Base-by-base conservation (phyloP, 306 rosid genomes). In the Vachellia pachyceras region DNA sequence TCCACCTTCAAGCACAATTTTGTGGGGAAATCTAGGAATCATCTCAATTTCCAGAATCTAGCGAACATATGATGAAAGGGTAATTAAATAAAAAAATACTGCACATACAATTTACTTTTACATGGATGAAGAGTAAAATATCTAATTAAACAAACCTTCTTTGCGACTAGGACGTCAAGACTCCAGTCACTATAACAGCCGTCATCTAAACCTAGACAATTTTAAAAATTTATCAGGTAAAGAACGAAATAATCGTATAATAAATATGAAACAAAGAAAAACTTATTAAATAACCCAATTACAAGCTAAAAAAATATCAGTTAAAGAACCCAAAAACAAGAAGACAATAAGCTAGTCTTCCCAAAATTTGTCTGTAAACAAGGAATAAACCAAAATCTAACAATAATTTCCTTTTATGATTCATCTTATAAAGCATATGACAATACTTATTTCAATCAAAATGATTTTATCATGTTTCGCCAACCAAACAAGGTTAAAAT, bases 1-100 rank as follows among this genome's bases (percentile, higher is more conserved):
- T 84, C 99, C 99, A 17, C 99, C 97, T 93, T 95, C 99, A 46
- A 95, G 96, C 84, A 95, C 82, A 80, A 91, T 77, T 5, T 89
- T 69, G 40, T 91, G 89, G 7, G 87, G 76, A 90, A 95, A 93
- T 77, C 89, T 87, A 69, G 93, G 97, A 84, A 95, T 46, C 87
- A 69, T 88, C 88, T 95, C 97, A 68, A 84, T 76, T 23, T 54
- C 93, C 87, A 93, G 86, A 79, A 93, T 91, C 99, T 95, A 79
- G 76, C 77, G 78, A 79, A 66, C 80, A 86, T 17, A 58, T 4
- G n/a, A 73, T 44, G 42, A 44, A 5, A 78, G 60, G 77, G 80
- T 54, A 73, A 75, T 65, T 76, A 72, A 12, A 20, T 72, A 69
- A 77, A n/a, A n/a, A 49, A 67, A 70, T 55, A 44, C 61, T 57